Conservation (phyloP, 78 protist genomes). For the Protostelium mycophagum region DNA sequence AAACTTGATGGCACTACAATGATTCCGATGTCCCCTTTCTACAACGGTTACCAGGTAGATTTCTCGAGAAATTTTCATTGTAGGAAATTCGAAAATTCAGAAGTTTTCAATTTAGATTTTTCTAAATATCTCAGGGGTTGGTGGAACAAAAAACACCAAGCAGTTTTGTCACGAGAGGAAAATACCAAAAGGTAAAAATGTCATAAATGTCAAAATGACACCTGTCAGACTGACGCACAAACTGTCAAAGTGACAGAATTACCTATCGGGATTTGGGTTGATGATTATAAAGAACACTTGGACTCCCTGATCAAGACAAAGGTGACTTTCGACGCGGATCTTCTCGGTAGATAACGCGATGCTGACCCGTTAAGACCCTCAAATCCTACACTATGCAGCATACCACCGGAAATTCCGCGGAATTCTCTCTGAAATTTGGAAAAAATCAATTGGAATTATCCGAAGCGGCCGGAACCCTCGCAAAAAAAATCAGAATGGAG, state of each 20-base stretch:
- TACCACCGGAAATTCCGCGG: slow-evolving; percentile 7
- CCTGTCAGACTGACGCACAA: neutral
- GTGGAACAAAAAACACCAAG: neutral
- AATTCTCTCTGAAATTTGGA: neutral
- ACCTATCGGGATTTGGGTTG: slow-evolving; percentile 73
- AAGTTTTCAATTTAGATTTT: no score
- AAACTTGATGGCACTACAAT: neutral
- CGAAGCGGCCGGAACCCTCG: slow-evolving; percentile 12
- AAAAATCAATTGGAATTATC: slow-evolving; percentile 10
- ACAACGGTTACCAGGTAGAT: neutral
- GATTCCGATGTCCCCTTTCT: neutral
- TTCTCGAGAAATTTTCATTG: neutral
- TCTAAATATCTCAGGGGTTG: no score
- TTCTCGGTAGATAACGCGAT: slow-evolving; percentile 11
- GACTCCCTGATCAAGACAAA: slow-evolving; percentile 26
- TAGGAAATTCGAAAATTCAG: neutral
- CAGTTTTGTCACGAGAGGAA: slow-evolving; percentile 9
- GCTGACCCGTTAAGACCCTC: neutral
- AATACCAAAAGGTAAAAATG: slow-evolving; percentile 2
- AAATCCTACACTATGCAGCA: slow-evolving; percentile 18
- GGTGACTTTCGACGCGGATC: neutral
- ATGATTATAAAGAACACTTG: slow-evolving; percentile 76
- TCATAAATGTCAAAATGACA: neutral
- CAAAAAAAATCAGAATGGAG: slow-evolving; percentile 15
- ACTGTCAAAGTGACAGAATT: slow-evolving; percentile 60